phyloP scores from a whole-genome alignment of 176 grass and related monocot species.

The Raddia guianensis region DNA sequence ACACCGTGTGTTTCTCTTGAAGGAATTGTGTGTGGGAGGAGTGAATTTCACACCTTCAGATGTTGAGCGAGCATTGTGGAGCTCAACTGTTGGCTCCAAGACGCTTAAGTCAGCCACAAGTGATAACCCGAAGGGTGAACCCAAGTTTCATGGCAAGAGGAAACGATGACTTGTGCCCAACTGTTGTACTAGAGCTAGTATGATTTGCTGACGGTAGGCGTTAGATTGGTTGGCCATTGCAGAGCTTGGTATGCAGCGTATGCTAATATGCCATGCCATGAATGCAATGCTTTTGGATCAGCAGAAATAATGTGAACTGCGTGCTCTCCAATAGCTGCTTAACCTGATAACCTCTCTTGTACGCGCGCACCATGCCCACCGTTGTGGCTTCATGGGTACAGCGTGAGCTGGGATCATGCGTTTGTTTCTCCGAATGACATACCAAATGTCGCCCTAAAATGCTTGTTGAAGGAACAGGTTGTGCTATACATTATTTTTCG shows the following conservation, averaged over 20 bases:
- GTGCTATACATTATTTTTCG: not conserved
- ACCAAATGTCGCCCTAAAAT: not conserved
- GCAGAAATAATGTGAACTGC: not conserved
- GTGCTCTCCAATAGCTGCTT: not conserved
- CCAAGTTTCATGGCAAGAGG: conserved; percentile 53
- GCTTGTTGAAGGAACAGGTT: not conserved
- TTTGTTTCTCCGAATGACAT: conserved; percentile 3
- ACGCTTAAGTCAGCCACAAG: conserved; percentile 24
- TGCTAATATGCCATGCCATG: not conserved
- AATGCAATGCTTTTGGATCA: not conserved
- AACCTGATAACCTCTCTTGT: not conserved
- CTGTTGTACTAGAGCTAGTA: conserved; percentile 12
- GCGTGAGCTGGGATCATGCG: not conserved
- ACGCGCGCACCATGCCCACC: not conserved
- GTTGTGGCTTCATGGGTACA: not conserved
- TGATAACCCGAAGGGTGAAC: conserved; percentile 21
- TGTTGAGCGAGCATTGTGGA: conserved; percentile 78
- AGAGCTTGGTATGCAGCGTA: not conserved
- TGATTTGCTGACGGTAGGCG: not conserved
- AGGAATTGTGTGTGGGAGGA: conserved; percentile 75
- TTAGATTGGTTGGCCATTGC: conserved; percentile 4
- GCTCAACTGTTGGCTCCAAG: conserved; percentile 64
- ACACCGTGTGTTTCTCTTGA: conserved; percentile 31
- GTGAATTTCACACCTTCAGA: conserved; percentile 68
- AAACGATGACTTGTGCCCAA: conserved; percentile 46